Evolutionary conservation across 345 rosid species (phyloP), one percentile per base, ranked within the genome.

Genomic region (Boechera divaricarpa): DNA sequence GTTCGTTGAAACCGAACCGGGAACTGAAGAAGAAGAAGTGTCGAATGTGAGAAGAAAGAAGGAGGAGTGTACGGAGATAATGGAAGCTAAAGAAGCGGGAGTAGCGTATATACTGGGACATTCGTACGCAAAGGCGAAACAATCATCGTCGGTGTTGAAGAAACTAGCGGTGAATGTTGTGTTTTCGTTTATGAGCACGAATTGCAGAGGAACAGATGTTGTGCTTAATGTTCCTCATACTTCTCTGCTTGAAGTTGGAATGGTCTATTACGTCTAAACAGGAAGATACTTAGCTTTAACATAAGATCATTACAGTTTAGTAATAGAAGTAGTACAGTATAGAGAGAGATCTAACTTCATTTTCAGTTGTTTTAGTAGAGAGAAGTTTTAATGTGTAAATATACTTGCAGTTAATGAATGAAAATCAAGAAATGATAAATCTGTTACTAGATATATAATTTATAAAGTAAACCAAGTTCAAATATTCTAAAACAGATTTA

Each of bases 231-330:
- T 89, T 59, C 94, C 94, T 53, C 89, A 85, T 70, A 65, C 88
- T n/a, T 82, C 87, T 78, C 73, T 89, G 74, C 85, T 89, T 60
- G 94, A 91, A 78, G 94, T 91, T 33, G 92, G 97, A 51, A 89
- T 91, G 97, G 79, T 87, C 73, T 91, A 89, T 66, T 73, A 84
- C 51, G 90, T 90, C 73, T 91, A 64, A 70, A 16, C 2, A 38
- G 6, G 7, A 45, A 29, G 10, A 38, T 48, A 28, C 54, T 31
- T 10, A 66, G 72, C 6, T 45, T 63, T 55, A 33, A 33, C 70
- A 29, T 58, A 55, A 73, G 64, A 47, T 47, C 62, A 64, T 38
- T 70, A 64, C 47, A 48, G 77, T 16, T 33, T 54, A 36, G 59
- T 35, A 60, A 3, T 63, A 38, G 33, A 54, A 36, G 59, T 35